Evolutionary conservation across 169 alveolate species (phyloP), one percentile per base, ranked within the genome.

Genomic region (Plasmodium malariae): DNA sequence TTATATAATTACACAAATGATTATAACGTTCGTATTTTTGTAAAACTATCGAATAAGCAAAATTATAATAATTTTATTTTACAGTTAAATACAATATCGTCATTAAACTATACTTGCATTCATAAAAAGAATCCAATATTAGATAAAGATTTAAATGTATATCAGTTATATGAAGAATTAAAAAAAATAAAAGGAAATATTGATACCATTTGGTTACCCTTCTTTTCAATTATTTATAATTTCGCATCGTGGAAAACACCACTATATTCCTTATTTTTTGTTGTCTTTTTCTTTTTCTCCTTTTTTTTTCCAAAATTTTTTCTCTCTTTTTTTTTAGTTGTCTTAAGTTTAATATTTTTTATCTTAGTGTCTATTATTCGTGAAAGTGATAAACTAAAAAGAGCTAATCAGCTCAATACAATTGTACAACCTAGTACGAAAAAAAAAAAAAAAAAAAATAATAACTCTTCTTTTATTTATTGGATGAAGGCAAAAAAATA

Each of bases 161-260:
- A 85, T 69, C 9, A 69, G 34, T 69, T 85, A 62, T 85, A 85
- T 85, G 92, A 85, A 36, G 86, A 85, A n/a, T 34, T 85, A 24
- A 85, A 69, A 37, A 34, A 11, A 11, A 85, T 85, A 30, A 85
- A 85, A 69, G 24, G 36, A 37, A 85, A 85, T 85, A 34, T 70
- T 14, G 92, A 85, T 55, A 85, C 72, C 14, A 69, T 85, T 14
- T 69, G 85, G 85, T 26, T 85, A 30, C 92, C 92, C 19, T 85
- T 85, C 28, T 85, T 69, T 68, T 85, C 76, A 19, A 85, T 85
- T 40, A 85, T 85, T 6, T 85, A 57, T 49, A 85, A 85, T 71
- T 68, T 85, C 48, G 63, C 87, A 30, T 68, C 92, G 21, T 85
- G 92, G 92, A 68, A 55, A 69, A 69, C 85, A 30, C 92, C 92